Percentiles rank a stretch among this genome's conserved stretches.
Evolutionary conservation across 805 yeast species (phyloP).

Genomic region (Kuraishia ogatae): DNA sequence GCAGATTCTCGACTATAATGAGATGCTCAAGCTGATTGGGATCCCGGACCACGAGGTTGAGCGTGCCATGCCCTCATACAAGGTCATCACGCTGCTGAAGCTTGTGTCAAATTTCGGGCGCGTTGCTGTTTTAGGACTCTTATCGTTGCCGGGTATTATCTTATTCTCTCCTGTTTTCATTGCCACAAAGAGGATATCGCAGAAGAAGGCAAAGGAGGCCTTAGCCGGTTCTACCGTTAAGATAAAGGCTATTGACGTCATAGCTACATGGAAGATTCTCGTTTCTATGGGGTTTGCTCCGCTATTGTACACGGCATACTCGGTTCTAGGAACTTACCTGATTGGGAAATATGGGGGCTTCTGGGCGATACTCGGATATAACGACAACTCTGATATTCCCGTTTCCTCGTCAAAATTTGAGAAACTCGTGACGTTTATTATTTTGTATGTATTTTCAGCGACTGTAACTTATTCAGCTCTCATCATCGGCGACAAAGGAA

Average conservation of each 20-base stretch:
- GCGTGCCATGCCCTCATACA: conserved; percentile 20
- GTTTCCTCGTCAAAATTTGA: conserved; percentile 1
- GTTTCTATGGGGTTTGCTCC: conserved; percentile 90
- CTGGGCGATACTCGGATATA: conserved; percentile 6
- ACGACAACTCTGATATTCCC: conserved; percentile 10
- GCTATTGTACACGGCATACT: conserved; percentile 70
- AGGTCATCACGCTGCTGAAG: conserved; percentile 13
- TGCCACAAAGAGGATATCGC: conserved; percentile 66
- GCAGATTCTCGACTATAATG: conserved; percentile 65
- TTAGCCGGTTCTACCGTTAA: conserved; percentile 84
- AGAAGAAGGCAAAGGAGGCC: conserved; percentile 66
- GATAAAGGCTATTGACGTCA: conserved; percentile 84
- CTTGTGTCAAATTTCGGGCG: conserved; percentile 26
- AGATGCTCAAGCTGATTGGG: conserved; percentile 35
- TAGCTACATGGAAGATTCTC: conserved; percentile 95
- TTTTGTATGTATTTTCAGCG: conserved; percentile 58
- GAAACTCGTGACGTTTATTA: conserved; percentile 27
- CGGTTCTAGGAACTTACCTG: conserved; percentile 44
- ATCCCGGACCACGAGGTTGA: conserved; percentile 59
- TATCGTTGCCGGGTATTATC: conserved; percentile 83
- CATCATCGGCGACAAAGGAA: conserved; percentile 85
- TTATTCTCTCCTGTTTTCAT: conserved; percentile 85
- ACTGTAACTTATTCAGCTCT: conserved; percentile 84
- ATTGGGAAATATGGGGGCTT: conserved; percentile 14
- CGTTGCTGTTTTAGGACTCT: conserved; percentile 43